Evolutionary conservation across 805 yeast genomes (phyloP).

Genomic region (Priceomyces haplophilus): DNA sequence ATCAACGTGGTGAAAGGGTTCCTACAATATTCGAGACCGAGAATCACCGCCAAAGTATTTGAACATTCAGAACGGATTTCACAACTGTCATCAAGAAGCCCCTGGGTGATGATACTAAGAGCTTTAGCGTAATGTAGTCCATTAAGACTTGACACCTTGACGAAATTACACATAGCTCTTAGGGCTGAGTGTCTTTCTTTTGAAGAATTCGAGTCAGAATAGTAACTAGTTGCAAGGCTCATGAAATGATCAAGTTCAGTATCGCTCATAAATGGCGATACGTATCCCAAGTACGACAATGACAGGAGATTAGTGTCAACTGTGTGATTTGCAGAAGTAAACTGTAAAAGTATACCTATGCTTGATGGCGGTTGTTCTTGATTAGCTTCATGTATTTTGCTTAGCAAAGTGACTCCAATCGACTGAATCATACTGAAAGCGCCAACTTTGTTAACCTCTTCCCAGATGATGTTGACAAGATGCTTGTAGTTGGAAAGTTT

Average conservation of each 20-base stretch:
- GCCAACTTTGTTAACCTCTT: background rate
- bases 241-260: background rate
- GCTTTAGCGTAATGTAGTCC: conserved; percentile 11
- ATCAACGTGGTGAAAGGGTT: background rate
- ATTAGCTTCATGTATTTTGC: background rate
- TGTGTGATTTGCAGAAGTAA: background rate
- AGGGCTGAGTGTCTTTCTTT: background rate
- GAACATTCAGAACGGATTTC: conserved; percentile 53
- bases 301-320: background rate
- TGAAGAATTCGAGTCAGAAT: background rate
- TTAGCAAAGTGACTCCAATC: background rate
- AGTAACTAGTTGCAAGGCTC: background rate
- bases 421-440: background rate
- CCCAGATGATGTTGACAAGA: background rate
- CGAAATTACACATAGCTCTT: background rate
- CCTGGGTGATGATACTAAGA: conserved; percentile 27
- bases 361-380: background rate
- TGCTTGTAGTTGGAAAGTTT: background rate
- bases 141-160: background rate
- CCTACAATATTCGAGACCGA: conserved; percentile 15
- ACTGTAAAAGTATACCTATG: background rate
- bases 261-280: background rate
- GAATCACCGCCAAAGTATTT: conserved; percentile 29
- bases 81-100: conserved; percentile 65
- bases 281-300: background rate